Base-by-base conservation (phyloP, 1,284 basidiomycete genomes). In the Boletus semigastroideus region DNA sequence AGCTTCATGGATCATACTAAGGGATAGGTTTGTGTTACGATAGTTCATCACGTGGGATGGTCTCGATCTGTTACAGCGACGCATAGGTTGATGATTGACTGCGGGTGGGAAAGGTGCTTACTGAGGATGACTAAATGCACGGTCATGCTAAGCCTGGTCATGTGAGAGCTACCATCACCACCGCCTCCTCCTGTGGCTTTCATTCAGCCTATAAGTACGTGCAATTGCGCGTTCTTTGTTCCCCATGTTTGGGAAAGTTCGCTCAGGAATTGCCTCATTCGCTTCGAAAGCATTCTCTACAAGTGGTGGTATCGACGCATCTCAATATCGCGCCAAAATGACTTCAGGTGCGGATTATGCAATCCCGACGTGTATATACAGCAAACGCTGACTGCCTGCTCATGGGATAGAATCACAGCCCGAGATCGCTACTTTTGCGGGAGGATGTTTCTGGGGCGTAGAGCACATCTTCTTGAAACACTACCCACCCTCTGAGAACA, bases 381-480 rank as follows among this genome's bases (percentile, higher is more conserved):
- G 20, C 5, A 16, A 17, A 17, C 17, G 36, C 52, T 48, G 10
- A 55, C 17, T 14, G 39, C 30, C 4, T 30, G 22, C 16, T 11
- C 14, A 11, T 31, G 38, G 28, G 30, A 44, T 17, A 61, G 67
- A 46, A 39, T 52, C 64, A 20, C 56, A 58, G 37, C 64, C 78
- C n/a, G 82, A 89, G 63, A 72, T 83, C 43, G 88, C 89, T 2
- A 90, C 83, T 0, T 94, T 94, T 62, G 90, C 90, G 5, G 79
- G 83, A 3, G 91, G 81, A n/a, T 91, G 88, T 65, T 83, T 84
- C 63, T 93, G 91, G 91, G 91, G 91, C 33, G 87, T 87, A 25
- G 90, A 93, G 59, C 90, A 94, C 65, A 88, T 93, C 63, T 93
- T 93, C 71, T 69, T 91, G 52, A 89, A 91, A 72, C 80, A 92